Evolutionary conservation across 257 asterid genomes (phyloP).

Genomic region (Galeopsis tetrahit): DNA sequence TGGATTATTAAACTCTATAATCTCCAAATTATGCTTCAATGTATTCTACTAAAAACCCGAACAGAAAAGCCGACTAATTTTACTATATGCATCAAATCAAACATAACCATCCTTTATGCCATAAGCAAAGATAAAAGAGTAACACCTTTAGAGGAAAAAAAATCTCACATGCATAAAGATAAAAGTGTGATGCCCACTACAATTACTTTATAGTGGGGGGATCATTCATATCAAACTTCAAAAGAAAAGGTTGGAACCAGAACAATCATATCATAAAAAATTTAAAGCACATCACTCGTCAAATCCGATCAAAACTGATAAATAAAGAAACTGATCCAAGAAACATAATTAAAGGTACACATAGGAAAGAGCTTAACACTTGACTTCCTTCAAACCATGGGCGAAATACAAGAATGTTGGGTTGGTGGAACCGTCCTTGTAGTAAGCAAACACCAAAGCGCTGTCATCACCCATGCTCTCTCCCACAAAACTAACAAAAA

Average conservation of each 20-base stretch:
- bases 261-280: not conserved
- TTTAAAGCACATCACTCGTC: not conserved
- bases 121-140: not conserved
- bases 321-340: not conserved
- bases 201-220: not conserved
- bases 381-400: slow-evolving; percentile 81
- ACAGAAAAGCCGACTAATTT: no score
- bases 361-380: slow-evolving; percentile 50
- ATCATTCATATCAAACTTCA: not conserved
- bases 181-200: not conserved
- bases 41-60: no score
- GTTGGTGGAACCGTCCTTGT: slow-evolving; percentile 80
- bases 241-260: not conserved
- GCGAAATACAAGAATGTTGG: slow-evolving; percentile 88
- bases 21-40: no score
- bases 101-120: not conserved
- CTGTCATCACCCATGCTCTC: slow-evolving; percentile 84
- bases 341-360: not conserved
- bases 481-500: slow-evolving; percentile 71
- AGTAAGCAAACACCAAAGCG: slow-evolving; percentile 80
- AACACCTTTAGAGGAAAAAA: not conserved
- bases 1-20: no score
- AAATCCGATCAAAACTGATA: slow-evolving; percentile 3
- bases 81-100: not conserved
- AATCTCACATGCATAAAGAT: not conserved